Percentiles rank a stretch among this genome's conserved stretches.
Conservation (phyloP, 371 early-diverging fungal species). For the Apophysomyces trapeziformis region DNA sequence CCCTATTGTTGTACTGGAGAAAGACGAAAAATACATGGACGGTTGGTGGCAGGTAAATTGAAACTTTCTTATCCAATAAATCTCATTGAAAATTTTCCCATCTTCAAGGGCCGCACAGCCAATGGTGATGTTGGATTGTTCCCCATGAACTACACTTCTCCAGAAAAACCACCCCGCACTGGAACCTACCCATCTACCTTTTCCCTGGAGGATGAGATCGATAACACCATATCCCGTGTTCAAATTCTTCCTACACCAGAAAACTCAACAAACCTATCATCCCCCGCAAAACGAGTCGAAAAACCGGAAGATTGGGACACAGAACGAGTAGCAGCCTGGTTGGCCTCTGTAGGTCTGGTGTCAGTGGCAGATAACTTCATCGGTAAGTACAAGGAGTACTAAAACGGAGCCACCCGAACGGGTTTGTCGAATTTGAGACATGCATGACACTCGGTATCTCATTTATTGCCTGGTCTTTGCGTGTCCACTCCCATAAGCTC, state of each 20-base stretch:
- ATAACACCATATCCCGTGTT: conserved; percentile 31
- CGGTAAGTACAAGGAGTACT: conserved; percentile 40
- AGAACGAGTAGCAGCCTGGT: conserved; percentile 50
- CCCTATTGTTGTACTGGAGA: conserved; percentile 74
- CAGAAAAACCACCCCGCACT: conserved; percentile 28
- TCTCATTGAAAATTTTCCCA: background rate
- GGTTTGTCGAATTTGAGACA: background rate
- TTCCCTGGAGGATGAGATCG: conserved; percentile 37
- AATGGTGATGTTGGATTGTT: conserved; percentile 77
- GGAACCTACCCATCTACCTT: conserved; percentile 23
- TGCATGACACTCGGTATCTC: background rate
- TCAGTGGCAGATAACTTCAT: conserved; percentile 60
- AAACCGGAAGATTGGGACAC: conserved; percentile 45
- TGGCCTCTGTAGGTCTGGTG: conserved; percentile 58
- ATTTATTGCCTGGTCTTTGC: conserved; percentile 4
- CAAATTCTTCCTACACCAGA: conserved; percentile 14
- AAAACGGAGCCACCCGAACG: background rate
- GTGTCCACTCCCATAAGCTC: conserved; percentile 3
- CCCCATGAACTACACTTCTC: conserved; percentile 70
- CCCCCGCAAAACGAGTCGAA: conserved; percentile 1
- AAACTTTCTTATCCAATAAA: conserved; percentile 3
- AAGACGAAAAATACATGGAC: conserved; percentile 79
- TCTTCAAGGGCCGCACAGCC: conserved; percentile 53
- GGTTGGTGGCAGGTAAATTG: conserved; percentile 86
- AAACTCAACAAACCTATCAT: conserved; percentile 8